Conservation (phyloP, 1,284 basidiomycete species). For the Fomitopsis betulina region DNA sequence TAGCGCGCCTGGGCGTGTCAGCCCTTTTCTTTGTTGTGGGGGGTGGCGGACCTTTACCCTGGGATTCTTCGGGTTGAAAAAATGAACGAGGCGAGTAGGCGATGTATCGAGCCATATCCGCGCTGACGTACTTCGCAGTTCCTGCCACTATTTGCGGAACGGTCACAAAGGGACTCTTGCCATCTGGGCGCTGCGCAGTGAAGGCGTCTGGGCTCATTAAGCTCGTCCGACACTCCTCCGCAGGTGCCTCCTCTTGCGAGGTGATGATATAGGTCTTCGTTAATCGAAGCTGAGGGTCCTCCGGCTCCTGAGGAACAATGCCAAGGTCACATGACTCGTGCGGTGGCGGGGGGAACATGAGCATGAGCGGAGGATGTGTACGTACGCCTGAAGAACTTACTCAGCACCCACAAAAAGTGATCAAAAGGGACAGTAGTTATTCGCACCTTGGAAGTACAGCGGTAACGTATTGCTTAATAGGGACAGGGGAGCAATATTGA, state of each 20-base stretch:
- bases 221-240: background rate
- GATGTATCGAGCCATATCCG: constrained; percentile 2
- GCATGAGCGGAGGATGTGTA: constrained; percentile 55
- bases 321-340: background rate
- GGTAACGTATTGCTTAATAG: constrained; percentile 53
- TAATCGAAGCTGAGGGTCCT: background rate
- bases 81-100: background rate
- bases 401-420: background rate
- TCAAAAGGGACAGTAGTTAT: background rate
- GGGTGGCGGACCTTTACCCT: background rate
- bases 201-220: background rate
- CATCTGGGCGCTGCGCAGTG: background rate
- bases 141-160: background rate
- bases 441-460: constrained; percentile 54
- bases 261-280: background rate
- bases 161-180: background rate
- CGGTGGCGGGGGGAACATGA: constrained; percentile 48
- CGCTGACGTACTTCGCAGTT: background rate
- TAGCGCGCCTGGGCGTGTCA: background rate
- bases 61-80: background rate
- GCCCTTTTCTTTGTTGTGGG: background rate
- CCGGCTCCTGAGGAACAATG: background rate
- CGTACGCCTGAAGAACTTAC: constrained; percentile 43
- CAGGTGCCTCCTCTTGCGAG: background rate
- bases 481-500: constrained; percentile 59